Conservation (phyloP, 176 grass and related monocot species). For the Carex cristatella region DNA sequence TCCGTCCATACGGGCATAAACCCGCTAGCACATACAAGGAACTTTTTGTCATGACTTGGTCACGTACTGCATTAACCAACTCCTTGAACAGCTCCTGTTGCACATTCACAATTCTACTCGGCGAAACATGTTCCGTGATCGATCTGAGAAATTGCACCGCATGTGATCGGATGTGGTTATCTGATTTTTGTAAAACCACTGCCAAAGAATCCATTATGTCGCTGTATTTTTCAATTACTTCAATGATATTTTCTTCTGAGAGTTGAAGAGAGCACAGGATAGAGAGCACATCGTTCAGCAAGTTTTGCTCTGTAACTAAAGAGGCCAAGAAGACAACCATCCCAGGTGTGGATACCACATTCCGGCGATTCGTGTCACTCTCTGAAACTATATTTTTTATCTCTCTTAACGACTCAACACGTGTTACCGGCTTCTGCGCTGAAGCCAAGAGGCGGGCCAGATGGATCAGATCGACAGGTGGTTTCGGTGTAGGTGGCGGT, state of each 20-base stretch:
- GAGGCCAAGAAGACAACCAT: conserved; percentile 23
- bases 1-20: conserved; percentile 47
- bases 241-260: conserved; percentile 42
- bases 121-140: conserved; percentile 31
- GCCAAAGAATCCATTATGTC: conserved; percentile 43
- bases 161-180: conserved; percentile 34
- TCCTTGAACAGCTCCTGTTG: conserved; percentile 43
- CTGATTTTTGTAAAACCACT: conserved; percentile 43
- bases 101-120: conserved; percentile 35
- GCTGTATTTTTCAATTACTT: conserved; percentile 28
- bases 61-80: conserved; percentile 45
- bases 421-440: neutral
- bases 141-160: conserved; percentile 51
- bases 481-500: conserved; percentile 26
- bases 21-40: conserved; percentile 45
- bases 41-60: conserved; percentile 54
- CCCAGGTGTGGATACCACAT: conserved; percentile 30
- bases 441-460: conserved; percentile 25
- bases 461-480: conserved; percentile 6
- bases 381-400: conserved; percentile 12
- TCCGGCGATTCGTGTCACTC: conserved; percentile 27
- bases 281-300: conserved; percentile 47
- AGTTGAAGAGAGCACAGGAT: conserved; percentile 62
- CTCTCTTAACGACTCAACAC: conserved; percentile 19
- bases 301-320: neutral